A percentile compares a stretch with the other conserved stretches of the same genome.
These are phyloP conservation scores for Magnolia kwangsiensis DNA, from an alignment of 164 flowering plant species.

Conservation along the genomic window DNA sequence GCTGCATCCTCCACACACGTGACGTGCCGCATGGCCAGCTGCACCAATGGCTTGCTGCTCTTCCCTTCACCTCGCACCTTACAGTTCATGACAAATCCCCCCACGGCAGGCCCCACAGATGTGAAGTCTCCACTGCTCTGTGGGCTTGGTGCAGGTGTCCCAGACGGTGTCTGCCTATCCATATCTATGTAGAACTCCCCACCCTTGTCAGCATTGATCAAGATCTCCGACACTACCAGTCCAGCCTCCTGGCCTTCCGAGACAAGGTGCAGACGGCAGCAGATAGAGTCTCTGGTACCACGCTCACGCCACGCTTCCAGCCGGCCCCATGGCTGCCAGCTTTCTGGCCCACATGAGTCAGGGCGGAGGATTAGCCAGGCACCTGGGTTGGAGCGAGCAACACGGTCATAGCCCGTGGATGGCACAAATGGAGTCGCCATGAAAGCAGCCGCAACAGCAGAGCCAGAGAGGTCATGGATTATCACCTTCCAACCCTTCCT, in stretches of 20 bases:
- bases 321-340: constrained; percentile 98
- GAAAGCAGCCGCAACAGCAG: constrained; percentile 93
- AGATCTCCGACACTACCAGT: constrained; percentile 64
- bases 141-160: constrained; percentile 71
- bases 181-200: constrained; percentile 82
- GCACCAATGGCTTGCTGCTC: constrained; percentile 78
- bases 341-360: constrained; percentile 50
- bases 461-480: constrained; percentile 89
- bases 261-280: constrained; percentile 67
- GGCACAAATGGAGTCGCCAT: constrained; percentile 95
- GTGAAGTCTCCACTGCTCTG: constrained; percentile 80
- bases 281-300: constrained; percentile 57
- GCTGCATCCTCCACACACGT: constrained; percentile 93
- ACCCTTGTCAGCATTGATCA: constrained; percentile 71
- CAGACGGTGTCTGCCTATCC: constrained; percentile 44
- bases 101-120: constrained; percentile 36
- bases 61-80: constrained; percentile 76
- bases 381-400: constrained; percentile 90
- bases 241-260: constrained; percentile 60
- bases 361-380: constrained; percentile 87
- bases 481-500: constrained; percentile 92
- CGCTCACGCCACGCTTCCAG: constrained; percentile 95
- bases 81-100: constrained; percentile 90
- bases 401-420: constrained; percentile 84
- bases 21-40: constrained; percentile 75